These are phyloP conservation scores for Botrytis fragariae DNA, from an alignment of 2,329 filamentous ascomycete genomes.

Conservation along the genomic window DNA sequence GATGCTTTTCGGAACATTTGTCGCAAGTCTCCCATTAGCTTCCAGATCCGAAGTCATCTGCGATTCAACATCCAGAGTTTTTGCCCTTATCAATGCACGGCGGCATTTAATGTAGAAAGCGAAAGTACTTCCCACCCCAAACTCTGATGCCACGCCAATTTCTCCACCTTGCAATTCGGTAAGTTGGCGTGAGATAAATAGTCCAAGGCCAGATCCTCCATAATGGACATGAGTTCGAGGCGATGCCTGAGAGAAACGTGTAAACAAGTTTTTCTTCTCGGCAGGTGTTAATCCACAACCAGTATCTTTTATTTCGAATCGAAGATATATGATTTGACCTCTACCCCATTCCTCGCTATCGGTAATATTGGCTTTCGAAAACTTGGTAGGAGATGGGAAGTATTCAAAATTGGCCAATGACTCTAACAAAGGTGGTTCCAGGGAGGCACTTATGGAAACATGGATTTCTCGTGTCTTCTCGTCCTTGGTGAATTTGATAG, in stretches of 20 bases:
- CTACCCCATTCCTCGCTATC: conserved; percentile 36
- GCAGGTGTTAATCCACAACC: conserved; percentile 68
- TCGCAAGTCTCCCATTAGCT: conserved; percentile 20
- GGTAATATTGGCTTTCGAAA: conserved; percentile 31
- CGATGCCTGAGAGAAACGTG: conserved; percentile 74
- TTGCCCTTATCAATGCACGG: conserved; percentile 16
- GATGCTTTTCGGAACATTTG: conserved; percentile 20
- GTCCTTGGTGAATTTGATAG: conserved; percentile 75
- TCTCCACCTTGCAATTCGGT: conserved; percentile 78
- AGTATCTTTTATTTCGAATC: conserved; percentile 73
- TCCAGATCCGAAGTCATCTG: conserved; percentile 10
- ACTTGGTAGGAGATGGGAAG: conserved; percentile 29
- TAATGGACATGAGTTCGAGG: conserved; percentile 76
- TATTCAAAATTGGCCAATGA: conserved; percentile 23
- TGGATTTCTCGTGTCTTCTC: conserved; percentile 56
- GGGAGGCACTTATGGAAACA: conserved; percentile 38
- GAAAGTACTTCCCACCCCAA: conserved; percentile 70
- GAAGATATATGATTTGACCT: conserved; percentile 59
- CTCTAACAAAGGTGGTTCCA: conserved; percentile 40
- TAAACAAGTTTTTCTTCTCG: conserved; percentile 71
- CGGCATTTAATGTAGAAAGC: conserved; percentile 67
- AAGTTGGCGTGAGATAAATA: conserved; percentile 77
- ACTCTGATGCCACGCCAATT: conserved; percentile 68
- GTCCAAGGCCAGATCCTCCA: conserved; percentile 72
- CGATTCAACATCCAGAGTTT: conserved; percentile 11